Conservation (phyloP, 495 filamentous ascomycete species). For the Annulohypoxylon stygium region DNA sequence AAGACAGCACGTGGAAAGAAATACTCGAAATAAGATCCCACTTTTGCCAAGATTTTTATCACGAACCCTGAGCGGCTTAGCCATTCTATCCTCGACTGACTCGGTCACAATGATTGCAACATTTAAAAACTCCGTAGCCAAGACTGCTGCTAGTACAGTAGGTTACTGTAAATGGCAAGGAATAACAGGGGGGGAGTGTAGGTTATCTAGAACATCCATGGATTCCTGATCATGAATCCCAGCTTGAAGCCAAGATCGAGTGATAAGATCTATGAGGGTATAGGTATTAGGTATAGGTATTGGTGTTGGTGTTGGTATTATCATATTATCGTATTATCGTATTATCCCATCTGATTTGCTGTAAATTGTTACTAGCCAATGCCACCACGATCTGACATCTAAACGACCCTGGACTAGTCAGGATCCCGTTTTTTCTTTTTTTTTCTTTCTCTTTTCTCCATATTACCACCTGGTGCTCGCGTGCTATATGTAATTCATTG, state of each 20-base stretch:
- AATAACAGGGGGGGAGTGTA: slow-evolving; percentile 2
- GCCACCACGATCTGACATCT: slow-evolving; percentile 29
- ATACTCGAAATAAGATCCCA: not conserved
- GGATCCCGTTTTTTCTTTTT: slow-evolving; percentile 1
- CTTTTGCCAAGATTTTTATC: slow-evolving; percentile 1
- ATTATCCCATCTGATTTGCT: slow-evolving; percentile 43
- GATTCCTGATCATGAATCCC: slow-evolving; percentile 5
- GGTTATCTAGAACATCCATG: not conserved
- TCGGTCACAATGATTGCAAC: too few species aligned
- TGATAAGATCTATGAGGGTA: slow-evolving; percentile 38
- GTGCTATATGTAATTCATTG: slow-evolving; percentile 17
- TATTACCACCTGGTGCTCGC: slow-evolving; percentile 3
- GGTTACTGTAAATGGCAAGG: not conserved
- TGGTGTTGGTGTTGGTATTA: too few species aligned
- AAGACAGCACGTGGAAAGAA: too few species aligned
- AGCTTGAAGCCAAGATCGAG: slow-evolving; percentile 16
- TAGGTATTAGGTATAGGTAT: not conserved
- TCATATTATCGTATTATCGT: not conserved
- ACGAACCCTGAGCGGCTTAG: not conserved
- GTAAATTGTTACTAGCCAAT: slow-evolving; percentile 27
- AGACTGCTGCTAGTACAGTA: not conserved
- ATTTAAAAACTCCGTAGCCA: too few species aligned
- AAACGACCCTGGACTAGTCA: slow-evolving; percentile 17
- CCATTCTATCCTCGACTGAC: not conserved
- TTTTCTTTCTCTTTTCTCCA: not conserved